Conservation (phyloP, 2,329 filamentous ascomycete species). For the Huntiella savannae region DNA sequence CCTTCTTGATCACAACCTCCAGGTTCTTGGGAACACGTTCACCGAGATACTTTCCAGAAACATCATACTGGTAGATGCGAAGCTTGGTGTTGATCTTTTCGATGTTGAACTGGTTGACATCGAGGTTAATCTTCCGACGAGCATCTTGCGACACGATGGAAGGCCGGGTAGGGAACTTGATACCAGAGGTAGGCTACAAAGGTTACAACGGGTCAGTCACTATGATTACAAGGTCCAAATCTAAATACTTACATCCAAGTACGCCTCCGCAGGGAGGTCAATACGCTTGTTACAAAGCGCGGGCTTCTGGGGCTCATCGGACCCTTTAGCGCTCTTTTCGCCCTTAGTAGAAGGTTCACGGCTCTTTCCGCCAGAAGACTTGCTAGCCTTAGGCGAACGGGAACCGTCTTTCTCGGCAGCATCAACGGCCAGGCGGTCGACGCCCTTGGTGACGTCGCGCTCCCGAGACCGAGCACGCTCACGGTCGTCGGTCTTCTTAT, state of each 20-base stretch:
- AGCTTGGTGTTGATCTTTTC: slow-evolving; percentile 32
- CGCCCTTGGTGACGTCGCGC: no score
- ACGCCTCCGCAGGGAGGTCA: slow-evolving; percentile 41
- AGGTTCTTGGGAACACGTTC: slow-evolving; percentile 9
- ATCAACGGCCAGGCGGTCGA: no score
- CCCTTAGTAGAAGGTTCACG: no score
- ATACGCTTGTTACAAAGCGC: slow-evolving; percentile 28
- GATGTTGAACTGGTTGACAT: slow-evolving; percentile 62
- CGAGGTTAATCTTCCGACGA: slow-evolving; percentile 24
- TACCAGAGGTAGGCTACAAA: neutral
- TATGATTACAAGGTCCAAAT: neutral
- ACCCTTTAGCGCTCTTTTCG: no score
- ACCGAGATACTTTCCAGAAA: slow-evolving; percentile 9
- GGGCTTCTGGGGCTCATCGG: slow-evolving; percentile 9
- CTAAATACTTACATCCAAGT: slow-evolving; percentile 20
- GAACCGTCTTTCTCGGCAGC: no score
- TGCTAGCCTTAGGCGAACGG: no score
- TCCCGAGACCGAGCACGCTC: no score
- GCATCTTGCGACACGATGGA: slow-evolving; percentile 40
- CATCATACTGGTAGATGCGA: slow-evolving; percentile 69
- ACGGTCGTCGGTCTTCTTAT: no score
- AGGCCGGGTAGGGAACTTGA: slow-evolving; percentile 23
- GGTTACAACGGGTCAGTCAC: neutral
- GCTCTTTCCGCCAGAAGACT: no score
- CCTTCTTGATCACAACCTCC: slow-evolving; percentile 48